Percentiles rank a stretch among this genome's conserved stretches.
Conservation (phyloP, 2,329 filamentous ascomycete species). For the Zasmidium cellare region DNA sequence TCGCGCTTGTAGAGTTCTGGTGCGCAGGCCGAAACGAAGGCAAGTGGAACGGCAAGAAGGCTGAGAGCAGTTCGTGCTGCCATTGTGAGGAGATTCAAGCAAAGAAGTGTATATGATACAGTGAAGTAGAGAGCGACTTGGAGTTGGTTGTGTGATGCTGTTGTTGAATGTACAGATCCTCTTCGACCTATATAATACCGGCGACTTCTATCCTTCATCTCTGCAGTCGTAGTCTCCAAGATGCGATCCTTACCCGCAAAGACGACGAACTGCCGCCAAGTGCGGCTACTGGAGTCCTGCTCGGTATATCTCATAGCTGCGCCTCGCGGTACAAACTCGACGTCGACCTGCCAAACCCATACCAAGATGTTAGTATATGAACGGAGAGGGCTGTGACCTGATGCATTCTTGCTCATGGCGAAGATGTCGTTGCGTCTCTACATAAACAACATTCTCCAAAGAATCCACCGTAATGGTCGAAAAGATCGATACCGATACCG, state of each 20-base stretch:
- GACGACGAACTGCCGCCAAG: not conserved
- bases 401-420: too few species aligned
- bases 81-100: not conserved
- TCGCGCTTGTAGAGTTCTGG: constrained; percentile 18
- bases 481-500: too few species aligned
- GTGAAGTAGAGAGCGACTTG: not conserved
- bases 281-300: not conserved
- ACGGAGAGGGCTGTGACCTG: too few species aligned
- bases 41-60: constrained; percentile 7
- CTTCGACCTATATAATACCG: not conserved
- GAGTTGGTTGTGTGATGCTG: not conserved
- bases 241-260: not conserved
- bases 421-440: too few species aligned
- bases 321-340: not conserved
- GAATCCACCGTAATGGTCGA: too few species aligned
- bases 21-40: constrained; percentile 14
- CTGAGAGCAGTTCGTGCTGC: constrained; percentile 2
- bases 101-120: not conserved
- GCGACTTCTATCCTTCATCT: not conserved
- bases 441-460: too few species aligned
- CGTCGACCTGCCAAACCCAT: not conserved
- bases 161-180: not conserved
- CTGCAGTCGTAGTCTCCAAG: not conserved
- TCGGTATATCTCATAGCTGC: not conserved
- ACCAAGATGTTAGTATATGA: not conserved